Evolutionary conservation across 2,329 filamentous ascomycete genomes (phyloP).

Genomic region (Diaporthe velutina): DNA sequence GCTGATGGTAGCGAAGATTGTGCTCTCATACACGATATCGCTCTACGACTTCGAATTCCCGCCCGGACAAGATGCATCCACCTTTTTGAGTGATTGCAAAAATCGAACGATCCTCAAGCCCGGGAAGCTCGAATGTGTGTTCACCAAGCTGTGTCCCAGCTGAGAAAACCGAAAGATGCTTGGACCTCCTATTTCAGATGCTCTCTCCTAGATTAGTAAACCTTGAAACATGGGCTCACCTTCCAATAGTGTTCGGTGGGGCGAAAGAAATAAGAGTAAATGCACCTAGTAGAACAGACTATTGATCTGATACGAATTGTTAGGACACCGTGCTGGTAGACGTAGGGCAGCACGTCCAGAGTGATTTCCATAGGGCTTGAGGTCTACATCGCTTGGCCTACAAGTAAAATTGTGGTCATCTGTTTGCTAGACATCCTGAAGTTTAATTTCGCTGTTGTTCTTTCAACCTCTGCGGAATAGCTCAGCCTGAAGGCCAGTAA

Average conservation of each 20-base stretch:
- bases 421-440: too few species aligned
- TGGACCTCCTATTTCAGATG: too few species aligned
- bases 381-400: too few species aligned
- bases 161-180: neutral
- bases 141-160: neutral
- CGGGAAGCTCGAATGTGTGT: neutral
- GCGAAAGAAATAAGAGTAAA: neutral
- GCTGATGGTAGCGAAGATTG: neutral
- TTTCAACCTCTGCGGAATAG: too few species aligned
- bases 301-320: too few species aligned
- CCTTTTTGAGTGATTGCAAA: neutral
- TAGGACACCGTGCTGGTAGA: too few species aligned
- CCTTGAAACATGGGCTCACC: neutral
- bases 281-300: neutral
- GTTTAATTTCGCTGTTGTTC: too few species aligned
- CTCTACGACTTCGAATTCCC: neutral
- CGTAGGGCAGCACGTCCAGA: too few species aligned
- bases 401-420: too few species aligned
- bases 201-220: neutral
- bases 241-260: neutral
- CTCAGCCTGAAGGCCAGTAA: too few species aligned
- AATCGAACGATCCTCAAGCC: conserved; percentile 1
- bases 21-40: neutral
- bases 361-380: too few species aligned
- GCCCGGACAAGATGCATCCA: neutral